A percentile compares a stretch with the other conserved stretches of the same genome.
These are phyloP conservation scores for Recurvomyces mirabilis DNA, from an alignment of 495 filamentous ascomycete genomes.

Conservation along the genomic window DNA sequence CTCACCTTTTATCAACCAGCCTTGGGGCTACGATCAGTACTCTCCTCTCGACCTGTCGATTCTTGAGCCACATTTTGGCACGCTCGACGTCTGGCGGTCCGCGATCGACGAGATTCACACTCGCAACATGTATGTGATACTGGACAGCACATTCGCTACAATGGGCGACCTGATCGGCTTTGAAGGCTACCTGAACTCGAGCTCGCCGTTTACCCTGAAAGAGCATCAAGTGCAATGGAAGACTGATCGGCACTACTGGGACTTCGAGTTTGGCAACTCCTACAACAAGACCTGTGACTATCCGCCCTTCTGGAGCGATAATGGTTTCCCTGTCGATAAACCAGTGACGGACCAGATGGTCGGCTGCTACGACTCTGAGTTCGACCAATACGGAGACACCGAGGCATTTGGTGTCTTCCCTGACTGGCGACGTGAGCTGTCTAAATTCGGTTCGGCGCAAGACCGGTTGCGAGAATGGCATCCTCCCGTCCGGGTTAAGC, in stretches of 20 bases:
- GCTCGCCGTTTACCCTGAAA: slow-evolving; percentile 32
- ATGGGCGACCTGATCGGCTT: slow-evolving; percentile 41
- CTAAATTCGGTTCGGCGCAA: slow-evolving; percentile 65
- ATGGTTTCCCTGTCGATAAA: slow-evolving; percentile 42
- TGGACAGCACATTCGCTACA: slow-evolving; percentile 58
- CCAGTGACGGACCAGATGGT: slow-evolving; percentile 36
- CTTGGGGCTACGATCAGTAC: slow-evolving; percentile 60
- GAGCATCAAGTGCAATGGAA: slow-evolving; percentile 39
- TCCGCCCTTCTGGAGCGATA: slow-evolving; percentile 55
- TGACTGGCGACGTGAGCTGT: slow-evolving; percentile 52
- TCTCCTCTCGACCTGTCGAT: slow-evolving; percentile 55
- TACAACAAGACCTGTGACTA: slow-evolving; percentile 49
- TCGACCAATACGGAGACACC: slow-evolving; percentile 44
- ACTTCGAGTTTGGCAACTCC: slow-evolving; percentile 50
- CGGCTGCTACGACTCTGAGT: slow-evolving; percentile 55
- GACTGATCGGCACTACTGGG: slow-evolving; percentile 35
- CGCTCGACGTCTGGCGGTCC: slow-evolving; percentile 50
- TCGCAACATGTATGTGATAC: slow-evolving; percentile 60
- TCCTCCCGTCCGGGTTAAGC: slow-evolving; percentile 45
- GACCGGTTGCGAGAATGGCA: slow-evolving; percentile 65
- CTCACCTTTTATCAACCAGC: slow-evolving; percentile 56
- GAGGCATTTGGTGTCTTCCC: slow-evolving; percentile 34
- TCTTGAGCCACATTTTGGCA: slow-evolving; percentile 59
- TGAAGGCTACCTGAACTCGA: slow-evolving; percentile 35
- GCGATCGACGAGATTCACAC: slow-evolving; percentile 54